These are phyloP conservation scores for Nakaseomyces nivariensis DNA, from an alignment of 1,139 yeast genomes.

Conservation along the genomic window DNA sequence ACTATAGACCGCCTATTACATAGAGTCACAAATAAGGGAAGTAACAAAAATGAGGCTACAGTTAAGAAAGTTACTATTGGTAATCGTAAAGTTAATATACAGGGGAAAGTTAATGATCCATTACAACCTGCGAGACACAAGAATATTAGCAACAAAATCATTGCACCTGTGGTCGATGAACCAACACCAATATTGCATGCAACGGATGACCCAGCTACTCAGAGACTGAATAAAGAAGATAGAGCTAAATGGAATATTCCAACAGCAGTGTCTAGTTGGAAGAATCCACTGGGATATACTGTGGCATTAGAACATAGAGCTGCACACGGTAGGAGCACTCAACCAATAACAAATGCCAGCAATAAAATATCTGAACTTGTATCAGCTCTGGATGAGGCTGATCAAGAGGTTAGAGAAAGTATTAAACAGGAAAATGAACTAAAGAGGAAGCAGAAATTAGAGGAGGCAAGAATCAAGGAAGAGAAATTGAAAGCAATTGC, in stretches of 20 bases:
- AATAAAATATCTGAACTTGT: constrained; percentile 56
- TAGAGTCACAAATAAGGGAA: not conserved
- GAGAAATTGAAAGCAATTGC: constrained; percentile 50
- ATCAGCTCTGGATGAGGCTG: constrained; percentile 68
- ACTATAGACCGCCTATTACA: constrained; percentile 34
- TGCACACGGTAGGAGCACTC: constrained; percentile 36
- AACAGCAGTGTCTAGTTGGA: constrained; percentile 91
- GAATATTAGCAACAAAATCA: constrained; percentile 39
- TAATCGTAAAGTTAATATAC: constrained; percentile 2
- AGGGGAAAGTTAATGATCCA: constrained; percentile 51
- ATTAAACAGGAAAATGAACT: constrained; percentile 50
- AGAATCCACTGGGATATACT: constrained; percentile 84
- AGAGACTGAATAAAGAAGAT: constrained; percentile 63
- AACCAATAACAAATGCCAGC: constrained; percentile 36
- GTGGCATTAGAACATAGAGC: constrained; percentile 72
- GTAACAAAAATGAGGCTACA: not conserved
- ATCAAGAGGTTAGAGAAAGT: constrained; percentile 61
- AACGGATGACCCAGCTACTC: constrained; percentile 13
- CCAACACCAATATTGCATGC: constrained; percentile 36
- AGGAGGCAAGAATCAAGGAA: constrained; percentile 52
- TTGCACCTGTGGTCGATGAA: constrained; percentile 59
- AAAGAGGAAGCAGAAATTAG: constrained; percentile 44
- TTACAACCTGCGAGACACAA: constrained; percentile 73
- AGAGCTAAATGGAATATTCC: constrained; percentile 83
- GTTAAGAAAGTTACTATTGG: constrained; percentile 23